phyloP scores from a whole-genome alignment of 139 green algal genomes.

The Haematococcus lacustris region DNA sequence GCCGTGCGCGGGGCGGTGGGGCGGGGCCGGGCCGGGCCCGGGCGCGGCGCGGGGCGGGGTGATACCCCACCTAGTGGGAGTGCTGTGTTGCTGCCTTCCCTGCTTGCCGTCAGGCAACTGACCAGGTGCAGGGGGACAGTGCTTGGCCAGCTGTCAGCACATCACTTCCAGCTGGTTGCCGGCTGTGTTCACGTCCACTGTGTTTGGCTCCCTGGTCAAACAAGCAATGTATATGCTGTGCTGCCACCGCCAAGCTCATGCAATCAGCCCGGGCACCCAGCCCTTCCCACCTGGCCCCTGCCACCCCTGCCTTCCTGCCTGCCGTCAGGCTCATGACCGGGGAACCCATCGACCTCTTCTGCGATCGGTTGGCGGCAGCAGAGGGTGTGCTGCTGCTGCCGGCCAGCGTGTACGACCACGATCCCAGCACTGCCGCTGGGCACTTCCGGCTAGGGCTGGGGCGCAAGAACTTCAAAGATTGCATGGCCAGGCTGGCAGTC shows the following conservation, averaged over 20 bases:
- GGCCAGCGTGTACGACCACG: conserved; percentile 50
- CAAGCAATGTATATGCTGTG: background rate
- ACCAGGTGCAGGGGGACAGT: too few relatives aligned
- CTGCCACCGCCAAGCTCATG: background rate
- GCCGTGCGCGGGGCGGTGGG: background rate
- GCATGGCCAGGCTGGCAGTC: conserved; percentile 27
- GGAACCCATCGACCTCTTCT: conserved; percentile 38
- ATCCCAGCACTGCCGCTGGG: background rate
- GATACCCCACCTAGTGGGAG: too few relatives aligned
- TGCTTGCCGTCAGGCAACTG: too few relatives aligned
- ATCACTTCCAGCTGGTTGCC: background rate
- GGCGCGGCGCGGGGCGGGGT: too few relatives aligned
- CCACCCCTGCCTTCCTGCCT: background rate
- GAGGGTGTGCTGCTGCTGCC: conserved; percentile 70
- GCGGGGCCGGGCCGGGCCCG: too few relatives aligned
- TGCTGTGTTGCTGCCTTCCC: too few relatives aligned
- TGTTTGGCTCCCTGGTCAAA: background rate
- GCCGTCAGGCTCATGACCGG: conserved; percentile 14
- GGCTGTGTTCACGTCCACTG: background rate
- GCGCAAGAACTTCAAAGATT: conserved; percentile 35
- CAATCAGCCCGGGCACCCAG: background rate
- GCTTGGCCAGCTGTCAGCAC: background rate
- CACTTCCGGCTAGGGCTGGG: conserved; percentile 62
- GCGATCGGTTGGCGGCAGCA: conserved; percentile 35
- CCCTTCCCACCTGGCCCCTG: background rate